Evolutionary conservation across 2,329 filamentous ascomycete species (phyloP), one percentile per base, ranked within the genome.

Genomic region (Epichloe coenophiala): DNA sequence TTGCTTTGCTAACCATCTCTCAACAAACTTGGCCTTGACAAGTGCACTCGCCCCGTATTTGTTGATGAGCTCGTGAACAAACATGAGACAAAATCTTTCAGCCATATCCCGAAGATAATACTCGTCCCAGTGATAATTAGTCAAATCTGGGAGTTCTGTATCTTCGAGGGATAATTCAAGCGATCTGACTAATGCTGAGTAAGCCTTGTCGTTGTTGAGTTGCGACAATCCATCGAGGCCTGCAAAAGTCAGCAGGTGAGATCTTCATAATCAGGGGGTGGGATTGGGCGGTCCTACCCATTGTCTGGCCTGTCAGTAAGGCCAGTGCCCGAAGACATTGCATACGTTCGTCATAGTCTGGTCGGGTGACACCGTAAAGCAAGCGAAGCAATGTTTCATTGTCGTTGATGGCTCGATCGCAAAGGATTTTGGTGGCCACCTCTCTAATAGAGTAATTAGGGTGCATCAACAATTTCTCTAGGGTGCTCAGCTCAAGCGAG

Each of bases 381-480:
- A 84, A 61, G 40, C 66, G 58, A 46, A 74, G 63, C 3, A 80
- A 68, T 2, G 72, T 71, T 11, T 69, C 63, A 6, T 68, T 60
- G 58, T 85, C 81, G 56, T 88, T 78, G 21, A 83, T 72, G 2
- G 75, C 73, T 27, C 74, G 67, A 52, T 78, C 75, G 59, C 71
- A 76, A 4, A 80, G 68, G 23, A 79, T 80, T 57, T 75, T 77
- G 54, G 74, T 73, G 11, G 82, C 79, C 51, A 84, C 83, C 53
- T 86, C 82, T 56, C 82, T 75, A 55, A 90, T 84, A 19, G 84
- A 77, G 59, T 79, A 83, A 64, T 83, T 91, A 53, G 84, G 84
- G 63, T 85, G 85, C 48, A 76, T 72, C 12, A 86, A 70, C 4
- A 90, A 73, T 55, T 80, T 84, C 48, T 81, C 72, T 9, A 90